A percentile compares a stretch with the other conserved stretches of the same genome.
Conservation (phyloP, 495 filamentous ascomycete genomes). For the Pseudomonodictys pantanalensis region DNA sequence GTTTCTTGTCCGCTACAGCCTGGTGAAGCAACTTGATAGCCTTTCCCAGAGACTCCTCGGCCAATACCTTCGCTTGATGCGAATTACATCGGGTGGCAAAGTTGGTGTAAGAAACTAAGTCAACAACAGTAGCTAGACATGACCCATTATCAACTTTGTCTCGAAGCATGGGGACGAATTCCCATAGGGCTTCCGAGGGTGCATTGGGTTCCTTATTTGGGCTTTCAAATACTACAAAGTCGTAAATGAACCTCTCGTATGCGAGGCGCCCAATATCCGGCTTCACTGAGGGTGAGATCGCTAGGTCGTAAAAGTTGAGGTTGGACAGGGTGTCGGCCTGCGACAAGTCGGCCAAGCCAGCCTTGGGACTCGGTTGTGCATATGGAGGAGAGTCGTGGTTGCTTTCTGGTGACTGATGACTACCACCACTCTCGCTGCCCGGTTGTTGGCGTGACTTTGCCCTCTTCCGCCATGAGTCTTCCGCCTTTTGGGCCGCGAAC, state of each 20-base stretch:
- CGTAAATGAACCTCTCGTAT: constrained; percentile 21
- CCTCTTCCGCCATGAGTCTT: constrained; percentile 28
- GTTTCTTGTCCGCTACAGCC: constrained; percentile 5
- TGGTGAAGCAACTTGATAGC: constrained; percentile 18
- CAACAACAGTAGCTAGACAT: background rate
- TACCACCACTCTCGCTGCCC: background rate
- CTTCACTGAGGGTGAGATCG: background rate
- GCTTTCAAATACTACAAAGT: constrained; percentile 15
- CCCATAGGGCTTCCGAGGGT: constrained; percentile 4
- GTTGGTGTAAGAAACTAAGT: constrained; percentile 15
- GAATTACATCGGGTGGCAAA: constrained; percentile 7
- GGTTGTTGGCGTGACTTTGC: constrained; percentile 7
- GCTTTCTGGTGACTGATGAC: background rate
- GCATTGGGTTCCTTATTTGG: background rate
- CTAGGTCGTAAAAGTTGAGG: background rate
- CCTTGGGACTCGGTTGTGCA: background rate
- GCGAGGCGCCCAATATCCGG: constrained; percentile 12
- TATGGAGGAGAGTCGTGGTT: constrained; percentile 1
- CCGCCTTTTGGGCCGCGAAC: constrained; percentile 26
- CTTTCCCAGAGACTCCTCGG: constrained; percentile 19
- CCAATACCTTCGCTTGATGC: constrained; percentile 9
- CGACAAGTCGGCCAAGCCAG: background rate
- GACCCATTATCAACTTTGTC: constrained; percentile 11
- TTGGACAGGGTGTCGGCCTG: background rate
- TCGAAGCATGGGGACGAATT: constrained; percentile 17